Base-by-base conservation (phyloP, 306 rosid genomes). In the Dryas alaskensis region DNA sequence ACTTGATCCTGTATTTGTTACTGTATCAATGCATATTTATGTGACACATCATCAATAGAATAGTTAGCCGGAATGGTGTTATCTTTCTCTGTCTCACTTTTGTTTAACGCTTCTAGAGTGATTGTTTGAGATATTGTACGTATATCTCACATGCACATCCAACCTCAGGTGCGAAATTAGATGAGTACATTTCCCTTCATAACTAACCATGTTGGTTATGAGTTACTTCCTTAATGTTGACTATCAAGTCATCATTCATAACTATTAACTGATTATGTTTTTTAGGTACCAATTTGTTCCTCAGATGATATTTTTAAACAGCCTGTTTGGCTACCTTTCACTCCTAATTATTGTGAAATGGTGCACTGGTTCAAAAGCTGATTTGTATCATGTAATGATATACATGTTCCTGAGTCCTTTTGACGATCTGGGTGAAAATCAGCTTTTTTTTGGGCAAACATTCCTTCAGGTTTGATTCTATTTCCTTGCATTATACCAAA, bases 371-470 rank as follows among this genome's bases (percentile, higher is more conserved):
- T 92, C 98, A 65, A 80, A 88, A 84, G 96, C 96, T 74, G 97
- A 92, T 86, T 83, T 92, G 81, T 92, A 92, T 81, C 96, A 92
- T 64, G 62, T 86, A 75, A 74, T 89, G 98, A 92, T 92, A 78
- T 92, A 92, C 80, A 89, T 92, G 97, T 89, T 92, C 83, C 81
- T 90, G 72, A 92, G 98, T 78, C 98, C 98, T 7, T 71, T 87
- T 10, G 96, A 92, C 52, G 92, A 92, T 60, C 77, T 92, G 59
- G 98, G 94, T 4, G 94, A 90, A 73, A 92, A 92, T 75, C 88
- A 92, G 82, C 98, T 92, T 69, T 92, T 92, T 73, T 67, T 25
- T 60, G 98, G 98, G 39, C 98, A 90, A 89, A 86, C 79, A 72
- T 73, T 76, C 49, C 46, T 90, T 74, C 98, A 92, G 96, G 96